Conservation (phyloP, 768 basidiomycete species). For the Lactifluus volemus region DNA sequence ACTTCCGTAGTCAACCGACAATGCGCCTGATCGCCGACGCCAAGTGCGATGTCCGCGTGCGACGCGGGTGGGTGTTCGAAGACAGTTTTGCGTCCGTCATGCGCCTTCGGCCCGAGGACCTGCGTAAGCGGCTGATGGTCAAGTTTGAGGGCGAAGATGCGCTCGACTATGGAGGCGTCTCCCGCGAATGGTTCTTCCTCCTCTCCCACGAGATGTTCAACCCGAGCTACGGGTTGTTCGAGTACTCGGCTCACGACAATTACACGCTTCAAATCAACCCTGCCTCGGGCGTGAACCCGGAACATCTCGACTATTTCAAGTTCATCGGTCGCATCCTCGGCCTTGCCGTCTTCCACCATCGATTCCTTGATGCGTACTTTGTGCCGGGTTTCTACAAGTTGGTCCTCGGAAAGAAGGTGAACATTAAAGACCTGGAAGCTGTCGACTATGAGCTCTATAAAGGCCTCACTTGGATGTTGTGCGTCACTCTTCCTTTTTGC, state of each 20-base stretch:
- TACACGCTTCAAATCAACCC: conserved; percentile 78
- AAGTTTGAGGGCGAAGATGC: conserved; percentile 77
- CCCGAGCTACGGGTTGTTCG: conserved; percentile 73
- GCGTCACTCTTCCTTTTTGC: conserved; percentile 25
- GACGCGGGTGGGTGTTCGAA: conserved; percentile 74
- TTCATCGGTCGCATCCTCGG: conserved; percentile 71
- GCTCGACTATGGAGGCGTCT: conserved; percentile 70
- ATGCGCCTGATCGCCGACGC: conserved; percentile 61
- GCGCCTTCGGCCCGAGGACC: conserved; percentile 61
- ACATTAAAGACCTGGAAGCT: conserved; percentile 57
- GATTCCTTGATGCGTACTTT: conserved; percentile 74
- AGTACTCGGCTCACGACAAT: conserved; percentile 73
- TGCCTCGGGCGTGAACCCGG: conserved; percentile 65
- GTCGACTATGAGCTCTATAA: conserved; percentile 62
- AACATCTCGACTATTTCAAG: conserved; percentile 73
- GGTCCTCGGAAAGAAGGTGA: conserved; percentile 53
- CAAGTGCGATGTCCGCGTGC: conserved; percentile 81
- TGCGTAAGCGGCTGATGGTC: conserved; percentile 64
- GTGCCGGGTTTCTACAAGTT: conserved; percentile 77
- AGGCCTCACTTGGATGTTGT: conserved; percentile 71
- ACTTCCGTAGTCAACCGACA: conserved; percentile 86
- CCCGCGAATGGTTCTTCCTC: conserved; percentile 84
- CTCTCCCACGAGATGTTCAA: conserved; percentile 79
- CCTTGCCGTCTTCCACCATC: conserved; percentile 67
- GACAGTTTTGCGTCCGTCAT: conserved; percentile 83